These are phyloP conservation scores for Tetrapisispora taiwanensis DNA, from an alignment of 805 yeast genomes.

Conservation along the genomic window DNA sequence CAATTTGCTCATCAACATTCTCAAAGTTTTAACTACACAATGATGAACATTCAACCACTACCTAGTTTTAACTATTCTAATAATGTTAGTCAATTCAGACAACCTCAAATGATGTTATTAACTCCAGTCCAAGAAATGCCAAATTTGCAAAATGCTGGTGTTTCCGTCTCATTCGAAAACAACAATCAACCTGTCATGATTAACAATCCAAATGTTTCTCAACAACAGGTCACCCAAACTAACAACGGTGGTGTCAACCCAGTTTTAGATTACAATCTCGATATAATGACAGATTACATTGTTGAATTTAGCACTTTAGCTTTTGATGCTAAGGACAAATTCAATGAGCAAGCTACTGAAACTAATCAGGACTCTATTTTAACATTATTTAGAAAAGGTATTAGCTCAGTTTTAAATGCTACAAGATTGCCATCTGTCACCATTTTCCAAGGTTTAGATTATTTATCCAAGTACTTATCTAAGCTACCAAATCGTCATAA, in stretches of 20 bases:
- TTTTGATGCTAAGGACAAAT: constrained; percentile 36
- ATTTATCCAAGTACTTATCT: constrained; percentile 53
- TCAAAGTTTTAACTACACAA: neutral
- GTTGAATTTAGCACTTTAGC: constrained; percentile 64
- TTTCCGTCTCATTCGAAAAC: constrained; percentile 3
- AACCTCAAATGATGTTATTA: constrained; percentile 1
- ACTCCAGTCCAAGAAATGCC: constrained; percentile 1
- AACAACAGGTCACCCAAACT: constrained; percentile 9
- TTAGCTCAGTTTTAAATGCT: constrained; percentile 65
- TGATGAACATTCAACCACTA: constrained; percentile 12
- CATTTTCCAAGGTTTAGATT: constrained; percentile 67
- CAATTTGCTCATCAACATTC: constrained; percentile 5
- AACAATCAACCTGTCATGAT: constrained; percentile 1
- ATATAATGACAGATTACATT: constrained; percentile 69
- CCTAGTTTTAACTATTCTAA: constrained; percentile 13
- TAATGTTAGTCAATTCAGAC: constrained; percentile 1
- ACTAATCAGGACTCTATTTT: constrained; percentile 26
- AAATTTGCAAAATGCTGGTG: neutral
- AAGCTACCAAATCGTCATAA: constrained; percentile 29
- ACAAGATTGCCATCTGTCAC: constrained; percentile 83
- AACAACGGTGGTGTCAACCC: constrained; percentile 65
- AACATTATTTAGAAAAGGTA: constrained; percentile 42
- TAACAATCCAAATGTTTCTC: constrained; percentile 5
- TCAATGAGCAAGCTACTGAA: neutral
- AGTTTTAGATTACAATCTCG: constrained; percentile 70